Evolutionary conservation across 2,329 filamentous ascomycete genomes (phyloP), one percentile per base, ranked within the genome.

Genomic region (Aaosphaeria arxii): DNA sequence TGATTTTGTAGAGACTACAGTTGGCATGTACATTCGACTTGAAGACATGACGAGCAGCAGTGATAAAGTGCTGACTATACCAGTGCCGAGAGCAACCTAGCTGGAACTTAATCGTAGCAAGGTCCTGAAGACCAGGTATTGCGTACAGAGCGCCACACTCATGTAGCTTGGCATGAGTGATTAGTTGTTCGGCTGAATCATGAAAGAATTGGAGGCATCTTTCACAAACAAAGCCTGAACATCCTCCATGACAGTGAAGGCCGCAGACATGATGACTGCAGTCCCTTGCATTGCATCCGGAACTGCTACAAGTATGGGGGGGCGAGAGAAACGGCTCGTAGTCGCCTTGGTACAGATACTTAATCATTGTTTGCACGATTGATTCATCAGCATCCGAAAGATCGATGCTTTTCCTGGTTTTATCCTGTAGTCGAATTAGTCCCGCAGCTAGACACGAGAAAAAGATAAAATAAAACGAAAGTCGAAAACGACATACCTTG

Each of bases 21-120:
- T 69, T 60, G 1, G 48, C 7, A 11, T 60, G 49, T 1, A 55
- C 58, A 5, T 63, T 67, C 1, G 54, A 52, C 7, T 49, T 50
- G 32, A 62, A 68, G 3, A 38, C 49, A 36, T 52, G 41, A 11
- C 58, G 42, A 17, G 63, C 63, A 2, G 64, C 58, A 32, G 52
- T 50, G 2, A 57, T 43, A n/a, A 69, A 54, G 7, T 58, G 55
- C 4, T 40, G 6, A 4, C 56, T 48, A 36, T 62, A 49, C 49
- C 56, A 62, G 17, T 9, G n/a, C 33, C n/a, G 9, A n/a, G 7
- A 9, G n/a, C 33, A 36, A 36, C 9, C 33, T 9, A 36, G 7
- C 33, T n/a, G 7, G 39, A 52, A 55, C 31, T 51, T 52, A 24
- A 46, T 17, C 11, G 30, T 36, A 11, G 44, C 39, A 11, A 54